Conservation (phyloP, 192 early-diverging fungal species). For the Dimargaris xerosporica region DNA sequence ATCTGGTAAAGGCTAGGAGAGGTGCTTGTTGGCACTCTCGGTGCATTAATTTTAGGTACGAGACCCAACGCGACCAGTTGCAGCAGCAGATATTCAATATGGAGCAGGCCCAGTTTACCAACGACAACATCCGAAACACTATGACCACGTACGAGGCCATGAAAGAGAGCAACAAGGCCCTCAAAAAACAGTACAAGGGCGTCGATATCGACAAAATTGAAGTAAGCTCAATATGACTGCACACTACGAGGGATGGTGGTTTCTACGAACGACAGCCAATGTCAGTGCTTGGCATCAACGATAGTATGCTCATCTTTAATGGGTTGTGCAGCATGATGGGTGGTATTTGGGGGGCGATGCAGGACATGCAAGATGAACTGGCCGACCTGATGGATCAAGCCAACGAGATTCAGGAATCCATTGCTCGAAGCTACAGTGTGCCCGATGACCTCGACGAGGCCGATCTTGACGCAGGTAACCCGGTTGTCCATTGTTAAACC, state of each 20-base stretch:
- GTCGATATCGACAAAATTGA: slow-evolving; percentile 91
- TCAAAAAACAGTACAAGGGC: slow-evolving; percentile 94
- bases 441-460: slow-evolving; percentile 94
- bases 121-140: slow-evolving; percentile 96
- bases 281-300: too few relatives aligned
- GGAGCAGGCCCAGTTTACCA: slow-evolving; percentile 87
- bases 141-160: slow-evolving; percentile 92
- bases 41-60: slow-evolving; percentile 37
- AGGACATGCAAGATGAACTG: slow-evolving; percentile 92
- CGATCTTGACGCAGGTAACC: slow-evolving; percentile 82
- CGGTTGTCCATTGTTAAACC: too few relatives aligned
- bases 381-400: slow-evolving; percentile 93
- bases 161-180: slow-evolving; percentile 82
- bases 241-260: too few relatives aligned
- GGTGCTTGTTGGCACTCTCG: too few relatives aligned
- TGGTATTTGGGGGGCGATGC: not conserved
- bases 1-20: too few relatives aligned
- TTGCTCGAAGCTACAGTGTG: slow-evolving; percentile 80
- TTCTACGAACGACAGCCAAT: too few relatives aligned
- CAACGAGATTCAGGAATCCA: slow-evolving; percentile 91
- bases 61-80: slow-evolving; percentile 84
- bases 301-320: not conserved
- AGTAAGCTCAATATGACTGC: slow-evolving; percentile 25
- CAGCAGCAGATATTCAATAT: slow-evolving; percentile 98
- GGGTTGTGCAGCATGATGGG: not conserved